Percentiles rank a stretch among this genome's conserved stretches.
Conservation (phyloP, 2,329 filamentous ascomycete genomes). For the Penicillium italicum region DNA sequence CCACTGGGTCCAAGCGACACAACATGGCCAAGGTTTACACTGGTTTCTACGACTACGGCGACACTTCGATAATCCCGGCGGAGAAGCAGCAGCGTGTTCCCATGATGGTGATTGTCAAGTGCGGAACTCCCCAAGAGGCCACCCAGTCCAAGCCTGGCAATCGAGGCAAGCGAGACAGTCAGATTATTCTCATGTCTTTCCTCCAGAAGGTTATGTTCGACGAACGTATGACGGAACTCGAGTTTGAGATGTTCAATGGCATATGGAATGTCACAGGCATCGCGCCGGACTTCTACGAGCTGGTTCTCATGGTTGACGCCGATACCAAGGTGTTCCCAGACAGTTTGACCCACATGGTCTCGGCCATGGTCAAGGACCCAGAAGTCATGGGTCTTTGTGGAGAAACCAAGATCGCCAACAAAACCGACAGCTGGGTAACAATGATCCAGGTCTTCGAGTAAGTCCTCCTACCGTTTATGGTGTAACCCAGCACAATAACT, state of each 20-base stretch:
- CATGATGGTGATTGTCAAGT: slow-evolving; percentile 96
- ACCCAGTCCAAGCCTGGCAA: slow-evolving; percentile 86
- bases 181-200: slow-evolving; percentile 99
- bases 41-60: slow-evolving; percentile 96
- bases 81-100: slow-evolving; percentile 95
- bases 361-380: slow-evolving; percentile 97
- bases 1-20: slow-evolving; percentile 92
- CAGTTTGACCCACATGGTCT: slow-evolving; percentile 97
- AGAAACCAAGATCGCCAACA: slow-evolving; percentile 99
- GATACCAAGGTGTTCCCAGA: slow-evolving; percentile 99
- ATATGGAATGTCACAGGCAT: slow-evolving; percentile 99
- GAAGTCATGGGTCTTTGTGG: slow-evolving; percentile 99
- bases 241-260: slow-evolving; percentile 99
- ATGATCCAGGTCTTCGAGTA: slow-evolving; percentile 98
- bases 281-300: slow-evolving; percentile 95
- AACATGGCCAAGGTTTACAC: slow-evolving; percentile 99
- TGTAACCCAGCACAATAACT: slow-evolving; percentile 3
- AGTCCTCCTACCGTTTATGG: slow-evolving; percentile 21
- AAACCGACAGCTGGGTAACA: slow-evolving; percentile 87
- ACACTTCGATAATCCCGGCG: slow-evolving; percentile 69
- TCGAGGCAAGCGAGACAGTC: slow-evolving; percentile 96
- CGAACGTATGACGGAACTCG: slow-evolving; percentile 98
- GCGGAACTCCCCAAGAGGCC: slow-evolving; percentile 84
- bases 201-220: slow-evolving; percentile 99
- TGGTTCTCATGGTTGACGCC: slow-evolving; percentile 97